Conservation (phyloP, 1,139 yeast species). For the Geotrichum cucujoidarum region DNA sequence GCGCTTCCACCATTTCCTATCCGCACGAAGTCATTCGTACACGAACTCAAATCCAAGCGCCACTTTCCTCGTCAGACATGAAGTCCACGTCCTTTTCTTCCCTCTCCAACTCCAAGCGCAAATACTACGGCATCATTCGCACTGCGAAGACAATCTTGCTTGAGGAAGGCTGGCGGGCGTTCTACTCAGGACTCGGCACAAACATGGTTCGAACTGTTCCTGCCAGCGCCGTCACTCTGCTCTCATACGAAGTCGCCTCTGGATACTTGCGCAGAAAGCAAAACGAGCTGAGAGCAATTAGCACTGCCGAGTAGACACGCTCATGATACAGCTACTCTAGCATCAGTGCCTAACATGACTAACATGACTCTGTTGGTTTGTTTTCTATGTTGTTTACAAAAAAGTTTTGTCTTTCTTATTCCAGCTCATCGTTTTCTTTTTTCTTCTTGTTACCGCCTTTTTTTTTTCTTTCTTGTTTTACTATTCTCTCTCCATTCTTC, state of each 20-base stretch:
- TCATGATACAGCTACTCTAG: no score
- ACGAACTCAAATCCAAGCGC: constrained; percentile 54
- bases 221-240: constrained; percentile 87
- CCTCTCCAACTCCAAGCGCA: constrained; percentile 3
- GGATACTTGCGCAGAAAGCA: constrained; percentile 41
- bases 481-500: not conserved
- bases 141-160: constrained; percentile 52
- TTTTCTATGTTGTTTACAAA: no score
- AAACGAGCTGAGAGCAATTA: not conserved
- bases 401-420: no score
- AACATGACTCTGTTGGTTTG: no score
- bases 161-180: constrained; percentile 75
- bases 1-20: constrained; percentile 84
- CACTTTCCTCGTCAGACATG: constrained; percentile 5
- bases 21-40: constrained; percentile 96
- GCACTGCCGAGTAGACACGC: not conserved
- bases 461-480: not conserved
- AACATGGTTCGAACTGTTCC: constrained; percentile 91
- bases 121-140: constrained; percentile 41
- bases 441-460: no score
- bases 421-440: no score
- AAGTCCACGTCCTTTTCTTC: not conserved
- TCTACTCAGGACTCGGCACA: constrained; percentile 84
- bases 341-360: no score
- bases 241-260: constrained; percentile 86